Base-by-base conservation (phyloP, 192 early-diverging fungal species). In the Dimargaris cristalligena region DNA sequence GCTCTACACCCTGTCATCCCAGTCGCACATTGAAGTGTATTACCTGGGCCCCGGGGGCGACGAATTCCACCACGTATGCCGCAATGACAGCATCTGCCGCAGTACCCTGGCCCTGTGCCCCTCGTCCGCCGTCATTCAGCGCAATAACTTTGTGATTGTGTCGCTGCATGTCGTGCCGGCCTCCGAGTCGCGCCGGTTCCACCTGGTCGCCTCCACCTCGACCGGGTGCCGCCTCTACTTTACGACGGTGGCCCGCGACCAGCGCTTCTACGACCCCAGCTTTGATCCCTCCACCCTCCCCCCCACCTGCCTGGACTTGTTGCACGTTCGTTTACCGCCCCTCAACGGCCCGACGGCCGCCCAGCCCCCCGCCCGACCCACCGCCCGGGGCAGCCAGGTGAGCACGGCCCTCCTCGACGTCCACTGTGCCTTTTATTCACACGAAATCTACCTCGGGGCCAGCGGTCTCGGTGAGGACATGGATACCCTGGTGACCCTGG, bases 181-280 rank as follows among this genome's bases (percentile, higher is more conserved):
- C 6, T 44, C 60, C 9, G 90, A 92, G 62, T 88, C 87, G 8
- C 77, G 72, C 20, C 62, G 66, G 0, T 62, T 92, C 46, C 74
- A 81, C 44, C 67, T 91, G n/a, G 78, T 97, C 9, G 88, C 83
- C 3, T 64, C 94, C 44, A 89, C 89, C 1, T 71, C 85, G 46
- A 79, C 80, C 14, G 89, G 87, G 22, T 74, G 76, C 38, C 80
- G 91, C 20, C 65, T 92, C 18, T 91, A 88, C 58, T 87, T 94
- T 33, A 74, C 78, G 46, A 70, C 78, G 0, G 66, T 67, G 45
- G 60, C 60, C 46, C 74, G 74, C 23, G 60, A 60, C 51, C 70
- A 70, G 65, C 61, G 71, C 61, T 65, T 65, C 46, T 65, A 70
- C 58, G 62, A n/a, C n/a, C n/a, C n/a, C n/a, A n/a, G n/a, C n/a